Base-by-base conservation (phyloP, 1,284 basidiomycete genomes). In the Anthracocystis panici-leucophaei region DNA sequence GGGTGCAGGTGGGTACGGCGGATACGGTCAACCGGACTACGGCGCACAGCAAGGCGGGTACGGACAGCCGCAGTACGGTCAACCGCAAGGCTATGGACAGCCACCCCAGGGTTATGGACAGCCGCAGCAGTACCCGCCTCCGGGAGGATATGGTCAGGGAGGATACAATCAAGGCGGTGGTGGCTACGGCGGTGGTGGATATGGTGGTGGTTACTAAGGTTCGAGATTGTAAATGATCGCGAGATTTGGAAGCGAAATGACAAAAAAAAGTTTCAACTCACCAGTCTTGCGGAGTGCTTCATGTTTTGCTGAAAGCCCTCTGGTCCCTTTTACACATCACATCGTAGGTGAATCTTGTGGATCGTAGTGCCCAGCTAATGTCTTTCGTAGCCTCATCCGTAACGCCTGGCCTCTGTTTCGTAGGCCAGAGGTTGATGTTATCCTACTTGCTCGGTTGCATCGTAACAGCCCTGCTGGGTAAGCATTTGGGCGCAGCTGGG, bases 121-220 rank as follows among this genome's bases (percentile, higher is more conserved):
- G 56, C 46, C 56, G 0, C 69, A 61, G 45, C 58, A 55, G 49
- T 51, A 64, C 27, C 64, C 64, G 40, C 48, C 59, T 25, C 57
- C 70, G 1, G 56, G 51, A 16, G 65, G 53, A n/a, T 67, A 67
- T 49, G 58, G 65, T 33, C 57, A 49, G 18, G 40, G 53, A 14
- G 45, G 46, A 10, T 49, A 52, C 38, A 27, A 49, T 23, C 51
- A 49, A 51, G 45, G 61, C 12, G 58, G 59, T 23, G 58, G 58
- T 23, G 57, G 49, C 14, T 65, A 69, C 56, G 53, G 54, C 23
- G 60, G 46, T 16, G 65, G 58, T 38, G 68, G 74, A 4, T 63
- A 65, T 27, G 65, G 63, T 7, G 75, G 74, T 14, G 70, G 74
- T 18, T 77, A 77, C 56, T 70, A 64, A 63, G 61, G 33, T 21